phyloP scores from a whole-genome alignment of 2,329 filamentous ascomycete genomes.

The Aschersonia sp. region DNA sequence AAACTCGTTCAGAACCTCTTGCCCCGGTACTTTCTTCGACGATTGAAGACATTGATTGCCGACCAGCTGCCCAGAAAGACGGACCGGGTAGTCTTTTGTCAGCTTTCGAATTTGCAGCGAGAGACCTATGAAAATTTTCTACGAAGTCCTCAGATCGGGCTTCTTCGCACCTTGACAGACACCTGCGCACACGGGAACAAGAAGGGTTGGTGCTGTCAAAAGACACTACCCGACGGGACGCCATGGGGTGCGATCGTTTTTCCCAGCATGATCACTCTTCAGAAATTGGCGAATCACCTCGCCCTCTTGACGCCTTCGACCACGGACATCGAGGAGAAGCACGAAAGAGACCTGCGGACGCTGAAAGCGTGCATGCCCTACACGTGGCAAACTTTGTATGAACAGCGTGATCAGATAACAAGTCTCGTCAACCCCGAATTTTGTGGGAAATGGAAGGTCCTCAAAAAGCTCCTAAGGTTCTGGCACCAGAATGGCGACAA shows the following conservation, averaged over 20 bases:
- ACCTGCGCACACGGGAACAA: constrained; percentile 50
- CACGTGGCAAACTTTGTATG: constrained; percentile 60
- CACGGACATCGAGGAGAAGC: constrained; percentile 54
- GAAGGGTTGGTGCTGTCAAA: constrained; percentile 69
- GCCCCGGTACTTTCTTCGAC: constrained; percentile 77
- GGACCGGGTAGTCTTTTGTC: constrained; percentile 89
- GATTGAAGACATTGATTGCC: constrained; percentile 87
- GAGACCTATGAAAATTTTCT: constrained; percentile 75
- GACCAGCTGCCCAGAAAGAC: constrained; percentile 90
- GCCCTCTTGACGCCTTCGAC: constrained; percentile 64
- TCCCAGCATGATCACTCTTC: constrained; percentile 65
- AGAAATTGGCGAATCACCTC: constrained; percentile 88
- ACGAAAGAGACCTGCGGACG: constrained; percentile 60
- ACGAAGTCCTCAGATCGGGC: constrained; percentile 49
- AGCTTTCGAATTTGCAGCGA: constrained; percentile 66
- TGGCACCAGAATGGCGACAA: constrained; percentile 90
- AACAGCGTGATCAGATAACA: constrained; percentile 61
- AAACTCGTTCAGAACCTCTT: constrained; percentile 78
- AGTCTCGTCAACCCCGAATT: constrained; percentile 78
- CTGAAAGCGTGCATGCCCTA: constrained; percentile 64
- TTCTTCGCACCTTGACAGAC: constrained; percentile 54
- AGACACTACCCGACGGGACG: constrained; percentile 41
- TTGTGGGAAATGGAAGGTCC: constrained; percentile 91
- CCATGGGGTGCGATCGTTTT: constrained; percentile 72
- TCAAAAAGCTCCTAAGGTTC: constrained; percentile 74